Evolutionary conservation across 495 filamentous ascomycete genomes (phyloP).

Genomic region (Daldinia concentrica): DNA sequence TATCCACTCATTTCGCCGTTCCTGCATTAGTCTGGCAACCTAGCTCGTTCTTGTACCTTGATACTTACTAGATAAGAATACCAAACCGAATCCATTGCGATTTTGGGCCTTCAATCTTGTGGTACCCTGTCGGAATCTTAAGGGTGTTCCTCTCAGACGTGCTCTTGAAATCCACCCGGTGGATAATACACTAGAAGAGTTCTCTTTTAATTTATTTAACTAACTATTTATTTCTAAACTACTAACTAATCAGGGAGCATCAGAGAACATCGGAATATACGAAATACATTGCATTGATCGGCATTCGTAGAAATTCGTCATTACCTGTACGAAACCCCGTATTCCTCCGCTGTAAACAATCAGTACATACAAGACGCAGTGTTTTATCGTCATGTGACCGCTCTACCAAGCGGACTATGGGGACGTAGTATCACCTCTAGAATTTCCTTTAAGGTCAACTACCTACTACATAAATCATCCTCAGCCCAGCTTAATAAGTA

Average conservation of each 20-base stretch:
- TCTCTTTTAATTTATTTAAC: neutral
- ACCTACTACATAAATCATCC: neutral
- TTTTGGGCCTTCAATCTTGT: slow-evolving; percentile 6
- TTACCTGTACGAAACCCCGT: neutral
- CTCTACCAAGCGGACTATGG: slow-evolving; percentile 21
- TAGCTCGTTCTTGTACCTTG: slow-evolving; percentile 13
- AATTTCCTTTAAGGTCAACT: slow-evolving; percentile 2
- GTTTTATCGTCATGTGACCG: slow-evolving; percentile 37
- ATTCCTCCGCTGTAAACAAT: slow-evolving; percentile 16
- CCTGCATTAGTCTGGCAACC: slow-evolving; percentile 39
- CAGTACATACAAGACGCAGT: slow-evolving; percentile 23
- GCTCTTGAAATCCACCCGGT: neutral
- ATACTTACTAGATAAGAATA: slow-evolving; percentile 26
- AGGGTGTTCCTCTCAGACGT: slow-evolving; percentile 3
- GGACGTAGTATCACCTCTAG: neutral
- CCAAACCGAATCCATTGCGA: slow-evolving; percentile 27
- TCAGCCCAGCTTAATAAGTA: slow-evolving; percentile 1
- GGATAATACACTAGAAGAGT: neutral
- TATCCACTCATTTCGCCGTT: slow-evolving; percentile 26
- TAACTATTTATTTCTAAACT: neutral
- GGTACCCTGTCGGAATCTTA: slow-evolving; percentile 10
- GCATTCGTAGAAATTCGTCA: slow-evolving; percentile 9
- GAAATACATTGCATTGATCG: neutral
- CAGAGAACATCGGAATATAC: slow-evolving; percentile 1
- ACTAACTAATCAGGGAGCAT: slow-evolving; percentile 4